phyloP scores from a whole-genome alignment of 257 asterid genomes.

The Nicotiana tabacum region DNA sequence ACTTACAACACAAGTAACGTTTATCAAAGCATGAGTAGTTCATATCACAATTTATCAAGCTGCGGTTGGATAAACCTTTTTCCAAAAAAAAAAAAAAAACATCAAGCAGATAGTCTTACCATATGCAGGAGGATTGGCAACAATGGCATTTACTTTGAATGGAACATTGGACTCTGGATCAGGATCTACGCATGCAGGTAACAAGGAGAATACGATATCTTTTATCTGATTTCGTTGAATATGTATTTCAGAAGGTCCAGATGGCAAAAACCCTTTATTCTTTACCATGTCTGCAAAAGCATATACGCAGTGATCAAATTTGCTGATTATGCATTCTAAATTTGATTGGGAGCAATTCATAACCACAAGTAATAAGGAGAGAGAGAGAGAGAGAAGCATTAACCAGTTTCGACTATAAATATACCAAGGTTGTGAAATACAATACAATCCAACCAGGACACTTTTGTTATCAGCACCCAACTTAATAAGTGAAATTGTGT shows the following conservation, averaged over 20 bases:
- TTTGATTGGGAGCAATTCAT: not conserved
- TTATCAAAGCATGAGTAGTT: not conserved
- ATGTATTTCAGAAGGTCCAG: constrained; percentile 79
- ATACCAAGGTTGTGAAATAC: not conserved
- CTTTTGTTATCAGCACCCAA: not conserved
- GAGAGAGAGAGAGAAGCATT: not conserved
- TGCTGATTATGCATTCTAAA: not conserved
- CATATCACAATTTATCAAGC: not conserved
- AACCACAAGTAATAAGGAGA: not conserved
- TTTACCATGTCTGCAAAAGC: constrained; percentile 73
- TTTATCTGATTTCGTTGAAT: constrained; percentile 69
- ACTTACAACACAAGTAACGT: not conserved
- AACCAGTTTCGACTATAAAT: not conserved
- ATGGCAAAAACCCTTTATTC: constrained; percentile 90
- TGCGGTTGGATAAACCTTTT: not conserved
- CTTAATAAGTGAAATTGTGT: not conserved
- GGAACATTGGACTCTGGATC: constrained; percentile 60
- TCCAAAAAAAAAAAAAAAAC: too few species aligned
- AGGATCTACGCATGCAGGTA: constrained; percentile 61
- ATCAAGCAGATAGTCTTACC: constrained; percentile 39
- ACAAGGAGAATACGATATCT: constrained; percentile 70
- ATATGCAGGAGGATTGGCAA: constrained; percentile 95
- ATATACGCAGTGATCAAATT: not conserved
- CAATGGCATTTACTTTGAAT: constrained; percentile 71
- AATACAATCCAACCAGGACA: not conserved